Base-by-base conservation (phyloP, 1,139 yeast species). In the Saccharomycopsis crataegensis region DNA sequence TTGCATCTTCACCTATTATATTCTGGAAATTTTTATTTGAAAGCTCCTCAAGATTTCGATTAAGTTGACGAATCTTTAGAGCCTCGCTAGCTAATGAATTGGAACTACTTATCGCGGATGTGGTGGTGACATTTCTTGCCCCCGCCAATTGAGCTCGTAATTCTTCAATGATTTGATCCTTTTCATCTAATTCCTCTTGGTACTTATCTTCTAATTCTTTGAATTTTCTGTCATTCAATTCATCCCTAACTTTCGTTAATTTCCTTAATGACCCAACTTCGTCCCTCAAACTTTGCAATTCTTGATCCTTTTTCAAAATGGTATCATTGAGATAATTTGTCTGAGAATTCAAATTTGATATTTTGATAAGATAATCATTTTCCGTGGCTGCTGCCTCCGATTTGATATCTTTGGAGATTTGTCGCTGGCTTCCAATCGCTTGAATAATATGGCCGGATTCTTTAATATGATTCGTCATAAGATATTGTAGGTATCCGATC, bases 181-280 rank as follows among this genome's bases (percentile, higher is more conserved):
- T 52, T 45, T 53, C 54, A 49, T 54, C 54, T 31, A 58, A 54
- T 11, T 45, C 42, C 45, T 53, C 49, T 38, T 56, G 54, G 14
- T 59, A 52, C 46, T 52, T 57, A 9, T 52, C 44, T n/a, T 41
- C 36, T 41, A 46, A 44, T 16, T 50, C 56, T 3, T 14, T 28
- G 3, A 53, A 37, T 53, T 50, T 59, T 38, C 41, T 56, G 56
- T 49, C 43, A 59, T 16, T 59, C 53, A 50, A 57, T 55, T 40
- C 61, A 55, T 52, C 56, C 11, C 46, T 28, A 7, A 53, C 7
- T 31, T 22, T 48, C 41, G 48, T 47, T 34, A 46, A 36, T 5
- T 50, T 36, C 42, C 46, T 48, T 43, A 58, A 48, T 6, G 48
- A 32, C 2, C 42, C 51, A 38, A 56, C 44, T 36, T 59, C 58